Base-by-base conservation (phyloP, 2,329 filamentous ascomycete genomes). In the Penicillium sp. region DNA sequence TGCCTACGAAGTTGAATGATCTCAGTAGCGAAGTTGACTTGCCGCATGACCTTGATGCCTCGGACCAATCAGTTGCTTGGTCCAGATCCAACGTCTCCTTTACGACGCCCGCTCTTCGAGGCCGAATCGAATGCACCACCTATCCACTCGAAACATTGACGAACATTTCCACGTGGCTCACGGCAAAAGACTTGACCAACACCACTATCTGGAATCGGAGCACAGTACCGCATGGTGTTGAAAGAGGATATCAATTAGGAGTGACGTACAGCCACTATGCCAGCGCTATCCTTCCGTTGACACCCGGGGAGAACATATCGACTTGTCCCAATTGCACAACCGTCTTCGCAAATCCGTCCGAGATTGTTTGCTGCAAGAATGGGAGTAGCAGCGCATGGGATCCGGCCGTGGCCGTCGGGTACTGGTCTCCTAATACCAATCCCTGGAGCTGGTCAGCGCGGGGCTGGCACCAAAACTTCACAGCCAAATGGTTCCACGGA, bases 381-480 rank as follows among this genome's bases (percentile, higher is more conserved):
- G 18, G 28, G 6, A 49, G 32, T 27, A 45, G 20, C 31, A 29
- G 8, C 21, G 13, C 15, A 5, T 26, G 23, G 27, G 23, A 47
- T 2, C n/a, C 11, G 2, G 33, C 10, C 10, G 43, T 49, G 3
- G 48, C 21, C 1, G 21, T 51, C 8, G 48, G 48, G 2, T 50
- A 47, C 14, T 51, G 48, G 48, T 49, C 48, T 4, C 43, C 36
- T 8, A 47, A 43, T n/a, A 28, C 14, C 6, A 14, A 41, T 11
- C 33, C 14, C 13, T 10, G 13, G 3, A 17, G 17, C 4, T 51
- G 14, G 10, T 31, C 34, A 4, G 8, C 37, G 2, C 31, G 35
- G 2, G 3, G 27, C 0, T 51, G 48, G 48, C 36, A 47, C 1
- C 10, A 15, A 9, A 50, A 51, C 3, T 51, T 51, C 26, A 47